A percentile compares a stretch with the other conserved stretches of the same genome.
These are phyloP conservation scores for Aspergillus bridgeri DNA, from an alignment of 495 filamentous ascomycete species.

Conservation along the genomic window DNA sequence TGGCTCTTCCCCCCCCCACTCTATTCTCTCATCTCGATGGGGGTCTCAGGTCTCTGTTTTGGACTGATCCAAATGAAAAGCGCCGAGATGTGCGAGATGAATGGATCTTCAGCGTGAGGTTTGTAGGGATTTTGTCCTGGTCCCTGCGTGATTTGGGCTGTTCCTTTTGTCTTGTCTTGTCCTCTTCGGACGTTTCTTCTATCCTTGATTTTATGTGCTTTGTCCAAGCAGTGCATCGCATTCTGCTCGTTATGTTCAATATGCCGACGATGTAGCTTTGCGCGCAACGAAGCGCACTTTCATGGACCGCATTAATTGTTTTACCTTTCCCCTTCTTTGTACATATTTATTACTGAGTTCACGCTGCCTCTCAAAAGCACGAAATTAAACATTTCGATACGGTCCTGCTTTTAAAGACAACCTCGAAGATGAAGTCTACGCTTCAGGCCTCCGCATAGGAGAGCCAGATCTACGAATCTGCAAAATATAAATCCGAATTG, in stretches of 20 bases:
- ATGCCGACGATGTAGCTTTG: not conserved
- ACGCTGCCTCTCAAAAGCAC: not conserved
- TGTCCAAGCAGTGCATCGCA: not conserved
- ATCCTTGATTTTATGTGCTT: not conserved
- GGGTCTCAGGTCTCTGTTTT: no score
- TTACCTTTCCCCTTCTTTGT: not conserved
- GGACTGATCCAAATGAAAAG: no score
- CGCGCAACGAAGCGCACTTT: not conserved
- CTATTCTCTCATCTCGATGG: no score
- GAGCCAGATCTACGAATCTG: not conserved
- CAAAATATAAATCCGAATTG: constrained; percentile 2
- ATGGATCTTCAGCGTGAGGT: not conserved
- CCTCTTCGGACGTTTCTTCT: not conserved
- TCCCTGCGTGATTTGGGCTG: not conserved
- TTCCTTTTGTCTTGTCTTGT: not conserved
- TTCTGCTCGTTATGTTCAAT: not conserved
- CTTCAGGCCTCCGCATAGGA: not conserved
- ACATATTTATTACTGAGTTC: not conserved
- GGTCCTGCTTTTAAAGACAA: not conserved
- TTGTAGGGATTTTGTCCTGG: not conserved
- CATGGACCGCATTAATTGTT: not conserved
- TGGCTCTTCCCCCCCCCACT: no score
- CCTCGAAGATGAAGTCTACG: not conserved
- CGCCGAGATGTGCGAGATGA: not conserved
- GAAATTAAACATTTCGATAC: not conserved